Conservation (phyloP, 2,329 filamentous ascomycete species). For the Monosporascus sp. region DNA sequence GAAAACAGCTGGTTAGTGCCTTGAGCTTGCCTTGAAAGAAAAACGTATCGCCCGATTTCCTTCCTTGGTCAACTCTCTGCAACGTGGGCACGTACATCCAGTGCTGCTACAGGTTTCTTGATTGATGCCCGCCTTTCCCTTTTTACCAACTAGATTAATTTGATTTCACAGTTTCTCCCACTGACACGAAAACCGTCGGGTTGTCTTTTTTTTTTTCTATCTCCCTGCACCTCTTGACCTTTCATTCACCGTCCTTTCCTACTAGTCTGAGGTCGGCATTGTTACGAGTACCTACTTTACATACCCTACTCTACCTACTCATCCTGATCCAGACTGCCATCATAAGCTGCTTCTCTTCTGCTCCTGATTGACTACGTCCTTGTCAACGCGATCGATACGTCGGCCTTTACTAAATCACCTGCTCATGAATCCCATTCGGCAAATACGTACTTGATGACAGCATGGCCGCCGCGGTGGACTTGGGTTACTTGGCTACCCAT, state of each 20-base stretch:
- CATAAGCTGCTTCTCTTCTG: too few relatives aligned
- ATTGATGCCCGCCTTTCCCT: neutral
- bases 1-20: slow-evolving; percentile 22
- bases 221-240: neutral
- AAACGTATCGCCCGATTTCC: too few relatives aligned
- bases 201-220: slow-evolving; percentile 2
- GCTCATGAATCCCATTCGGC: slow-evolving; percentile 20
- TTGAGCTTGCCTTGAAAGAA: neutral
- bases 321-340: too few relatives aligned
- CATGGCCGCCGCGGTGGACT: slow-evolving; percentile 60
- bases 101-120: too few relatives aligned
- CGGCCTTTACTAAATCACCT: neutral
- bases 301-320: too few relatives aligned
- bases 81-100: too few relatives aligned
- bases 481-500: slow-evolving; percentile 68
- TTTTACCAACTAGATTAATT: slow-evolving; percentile 8
- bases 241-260: neutral
- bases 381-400: neutral
- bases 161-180: slow-evolving; percentile 1
- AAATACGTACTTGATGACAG: slow-evolving; percentile 36
- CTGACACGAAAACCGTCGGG: slow-evolving; percentile 7
- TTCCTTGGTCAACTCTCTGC: too few relatives aligned
- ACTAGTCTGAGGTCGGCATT: neutral
- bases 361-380: neutral
- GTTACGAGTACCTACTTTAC: neutral